These are phyloP conservation scores for Sicyos baderoa DNA, from an alignment of 306 rosid genomes.

Conservation along the genomic window DNA sequence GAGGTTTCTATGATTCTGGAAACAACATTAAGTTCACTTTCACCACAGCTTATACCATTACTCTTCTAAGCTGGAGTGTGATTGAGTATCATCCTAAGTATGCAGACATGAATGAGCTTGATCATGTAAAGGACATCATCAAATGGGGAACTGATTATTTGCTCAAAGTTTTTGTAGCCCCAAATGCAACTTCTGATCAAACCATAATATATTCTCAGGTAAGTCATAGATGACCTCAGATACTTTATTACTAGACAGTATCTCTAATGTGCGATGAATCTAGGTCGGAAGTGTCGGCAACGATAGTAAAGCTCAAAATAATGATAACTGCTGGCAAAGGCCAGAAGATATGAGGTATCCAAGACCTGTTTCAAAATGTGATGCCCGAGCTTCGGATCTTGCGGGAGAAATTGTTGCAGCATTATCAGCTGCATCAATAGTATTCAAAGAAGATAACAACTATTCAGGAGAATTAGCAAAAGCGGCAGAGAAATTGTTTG, in stretches of 20 bases:
- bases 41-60: constrained; percentile 67
- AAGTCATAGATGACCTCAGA: constrained; percentile 21
- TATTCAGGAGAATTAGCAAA: constrained; percentile 39
- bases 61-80: constrained; percentile 74
- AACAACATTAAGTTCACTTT: constrained; percentile 75
- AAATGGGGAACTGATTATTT: constrained; percentile 79
- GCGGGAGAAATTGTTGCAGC: constrained; percentile 72
- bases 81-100: constrained; percentile 66
- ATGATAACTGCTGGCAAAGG: constrained; percentile 72
- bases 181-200: constrained; percentile 35
- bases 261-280: constrained; percentile 11
- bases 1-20: constrained; percentile 93
- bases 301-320: constrained; percentile 20
- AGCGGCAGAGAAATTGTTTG: constrained; percentile 43
- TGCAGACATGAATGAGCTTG: constrained; percentile 55
- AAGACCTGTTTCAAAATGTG: constrained; percentile 56
- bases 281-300: constrained; percentile 64
- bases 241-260: neutral
- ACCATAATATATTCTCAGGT: constrained; percentile 59
- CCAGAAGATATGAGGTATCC: constrained; percentile 61
- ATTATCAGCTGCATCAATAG: constrained; percentile 69
- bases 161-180: constrained; percentile 45
- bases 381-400: constrained; percentile 58
- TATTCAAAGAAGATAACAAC: constrained; percentile 40
- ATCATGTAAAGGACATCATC: constrained; percentile 69